Evolutionary conservation across 441 rosid species (phyloP), one percentile per base, ranked within the genome.

Genomic region (Pelargonium myrrhifolium): DNA sequence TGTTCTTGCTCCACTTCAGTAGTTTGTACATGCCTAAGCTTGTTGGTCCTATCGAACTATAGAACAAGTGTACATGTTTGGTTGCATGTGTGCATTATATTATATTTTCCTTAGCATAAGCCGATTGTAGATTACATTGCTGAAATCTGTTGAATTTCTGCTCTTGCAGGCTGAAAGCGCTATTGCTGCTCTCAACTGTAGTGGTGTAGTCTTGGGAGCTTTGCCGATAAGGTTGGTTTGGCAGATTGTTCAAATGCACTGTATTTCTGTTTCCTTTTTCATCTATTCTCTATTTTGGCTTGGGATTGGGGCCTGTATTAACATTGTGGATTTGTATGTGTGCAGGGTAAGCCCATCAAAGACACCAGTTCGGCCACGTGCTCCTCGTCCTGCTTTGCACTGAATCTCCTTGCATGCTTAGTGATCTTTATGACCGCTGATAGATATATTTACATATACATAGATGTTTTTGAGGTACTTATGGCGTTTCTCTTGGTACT

Each of bases 81-180:
- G 37, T 6, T 31, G 37, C 37, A 31, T 31, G 37, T 31, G 37
- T 31, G 37, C 37, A 31, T 31, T 31, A 31, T 5, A 31, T 31
- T 31, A 31, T 49, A 14, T 14, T 49, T n/a, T 49, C 6, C 20
- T 49, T 14, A 6, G 3, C 7, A 49, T 12, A n/a, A n/a, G 17
- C 17, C n/a, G 56, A 49, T 49, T 49, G 7, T 49, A 49, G 17
- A 49, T n/a, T 49, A 17, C 56, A 49, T 49, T 49, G 56, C 56
- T 49, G 56, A 17, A 6, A n/a, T 49, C 56, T 58, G 62, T 8
- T 58, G 28, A 8, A 72, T 37, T 66, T 47, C 2, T 6, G 60
- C 70, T 37, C 67, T 71, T 70, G 76, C 87, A 94, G 99, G 99
- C 99, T 71, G 97, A 92, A 72, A 88, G 97, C 77, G 99, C 99